A percentile compares a stretch with the other conserved stretches of the same genome.
Evolutionary conservation across 176 grass and related monocot genomes (phyloP).

Genomic region (Paspalum vaginatum): DNA sequence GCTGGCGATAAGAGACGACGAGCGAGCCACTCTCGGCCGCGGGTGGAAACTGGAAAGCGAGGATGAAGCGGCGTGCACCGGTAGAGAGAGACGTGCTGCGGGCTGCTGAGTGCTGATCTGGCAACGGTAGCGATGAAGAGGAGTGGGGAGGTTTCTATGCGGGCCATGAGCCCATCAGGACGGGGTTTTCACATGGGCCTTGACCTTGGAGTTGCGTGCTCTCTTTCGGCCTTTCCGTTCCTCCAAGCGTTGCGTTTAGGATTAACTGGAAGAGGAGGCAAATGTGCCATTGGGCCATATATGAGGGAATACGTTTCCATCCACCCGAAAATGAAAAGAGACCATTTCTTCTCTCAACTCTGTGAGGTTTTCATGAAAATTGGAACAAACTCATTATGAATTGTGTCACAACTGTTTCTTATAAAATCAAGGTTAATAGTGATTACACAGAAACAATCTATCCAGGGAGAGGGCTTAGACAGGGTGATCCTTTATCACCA

Average conservation of each 20-base stretch:
- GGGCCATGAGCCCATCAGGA: neutral
- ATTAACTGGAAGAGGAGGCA: too few relatives aligned
- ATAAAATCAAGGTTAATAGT: too few relatives aligned
- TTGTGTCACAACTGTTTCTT: too few relatives aligned
- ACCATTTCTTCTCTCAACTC: too few relatives aligned
- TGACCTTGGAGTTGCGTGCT: too few relatives aligned
- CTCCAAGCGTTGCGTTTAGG: neutral
- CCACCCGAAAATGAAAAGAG: too few relatives aligned
- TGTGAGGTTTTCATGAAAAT: neutral
- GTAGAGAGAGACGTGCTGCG: neutral
- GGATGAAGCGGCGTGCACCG: constrained; percentile 19
- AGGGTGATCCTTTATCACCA: too few relatives aligned
- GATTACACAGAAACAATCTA: fast-evolving
- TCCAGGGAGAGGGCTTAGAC: too few relatives aligned
- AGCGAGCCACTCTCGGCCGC: constrained; percentile 20
- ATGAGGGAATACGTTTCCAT: neutral
- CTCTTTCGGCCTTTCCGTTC: neutral
- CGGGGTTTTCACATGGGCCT: constrained; percentile 6
- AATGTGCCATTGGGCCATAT: neutral
- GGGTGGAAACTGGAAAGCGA: constrained; percentile 34
- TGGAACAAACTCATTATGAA: too few relatives aligned
- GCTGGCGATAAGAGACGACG: constrained; percentile 45
- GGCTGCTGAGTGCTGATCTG: neutral
- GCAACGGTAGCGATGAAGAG: neutral
- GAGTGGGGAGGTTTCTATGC: neutral